Evolutionary conservation across 2,329 filamentous ascomycete genomes (phyloP).

Genomic region (Colletotrichum horii): DNA sequence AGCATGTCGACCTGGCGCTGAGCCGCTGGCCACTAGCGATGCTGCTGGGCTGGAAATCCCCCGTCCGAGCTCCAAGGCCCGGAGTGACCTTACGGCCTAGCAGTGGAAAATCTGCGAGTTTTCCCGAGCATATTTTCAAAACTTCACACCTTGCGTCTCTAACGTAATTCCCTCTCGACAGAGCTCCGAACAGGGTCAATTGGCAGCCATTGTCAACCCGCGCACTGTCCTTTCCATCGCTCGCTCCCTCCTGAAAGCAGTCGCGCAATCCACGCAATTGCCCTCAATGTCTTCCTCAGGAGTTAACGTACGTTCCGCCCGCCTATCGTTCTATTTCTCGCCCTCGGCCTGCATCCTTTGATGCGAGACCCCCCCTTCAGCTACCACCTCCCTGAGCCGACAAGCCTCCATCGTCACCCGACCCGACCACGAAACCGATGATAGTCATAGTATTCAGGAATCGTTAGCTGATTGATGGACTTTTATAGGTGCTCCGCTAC

Average conservation of each 20-base stretch:
- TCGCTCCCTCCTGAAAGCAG: slow-evolving; percentile 39
- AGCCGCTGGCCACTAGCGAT: background rate
- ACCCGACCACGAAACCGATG: background rate
- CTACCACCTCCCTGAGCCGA: slow-evolving; percentile 6
- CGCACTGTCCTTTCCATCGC: slow-evolving; percentile 37
- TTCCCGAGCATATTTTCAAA: slow-evolving; percentile 49
- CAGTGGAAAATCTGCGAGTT: slow-evolving; percentile 51
- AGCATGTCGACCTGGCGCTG: background rate
- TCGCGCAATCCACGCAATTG: slow-evolving; percentile 47
- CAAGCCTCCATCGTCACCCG: slow-evolving; percentile 6
- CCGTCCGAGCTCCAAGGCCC: slow-evolving; percentile 35
- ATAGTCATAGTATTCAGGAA: background rate
- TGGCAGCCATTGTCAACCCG: slow-evolving; percentile 46
- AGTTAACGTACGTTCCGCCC: slow-evolving; percentile 65
- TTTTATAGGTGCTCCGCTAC: slow-evolving; percentile 88
- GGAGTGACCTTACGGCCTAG: slow-evolving; percentile 14
- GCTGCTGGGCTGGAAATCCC: slow-evolving; percentile 7
- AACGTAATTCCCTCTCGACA: slow-evolving; percentile 45
- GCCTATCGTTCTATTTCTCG: background rate
- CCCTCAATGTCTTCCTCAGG: slow-evolving; percentile 69
- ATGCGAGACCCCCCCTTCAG: background rate
- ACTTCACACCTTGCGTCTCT: slow-evolving; percentile 41
- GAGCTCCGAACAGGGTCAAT: slow-evolving; percentile 47
- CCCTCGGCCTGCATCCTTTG: background rate
- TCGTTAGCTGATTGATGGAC: slow-evolving; percentile 31